A percentile compares a stretch with the other conserved stretches of the same genome.
Evolutionary conservation across 1,139 yeast species (phyloP).

Genomic region (Saccharomyces hybrid): DNA sequence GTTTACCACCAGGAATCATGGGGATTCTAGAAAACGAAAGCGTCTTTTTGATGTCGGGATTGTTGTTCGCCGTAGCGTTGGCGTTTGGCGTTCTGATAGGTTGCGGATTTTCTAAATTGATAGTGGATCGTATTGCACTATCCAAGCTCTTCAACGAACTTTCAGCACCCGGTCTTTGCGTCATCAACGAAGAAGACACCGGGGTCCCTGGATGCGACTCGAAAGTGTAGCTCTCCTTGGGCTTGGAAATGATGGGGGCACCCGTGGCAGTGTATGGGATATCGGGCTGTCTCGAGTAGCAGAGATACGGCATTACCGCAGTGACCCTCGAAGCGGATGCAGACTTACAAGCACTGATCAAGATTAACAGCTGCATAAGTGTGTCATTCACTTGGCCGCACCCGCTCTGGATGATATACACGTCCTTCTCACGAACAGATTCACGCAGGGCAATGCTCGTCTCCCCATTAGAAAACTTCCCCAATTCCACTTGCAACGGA

Average conservation of each 20-base stretch:
- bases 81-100: conserved; percentile 5
- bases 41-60: conserved; percentile 11
- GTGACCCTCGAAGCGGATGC: conserved; percentile 92
- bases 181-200: conserved; percentile 10
- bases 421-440: conserved; percentile 90
- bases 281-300: conserved; percentile 94
- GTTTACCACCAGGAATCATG: conserved; percentile 31
- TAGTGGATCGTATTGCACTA: conserved; percentile 17
- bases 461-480: conserved; percentile 76
- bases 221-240: conserved; percentile 43
- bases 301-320: conserved; percentile 90
- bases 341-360: conserved; percentile 90
- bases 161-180: conserved; percentile 23
- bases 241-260: conserved; percentile 47
- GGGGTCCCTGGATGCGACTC: conserved; percentile 66
- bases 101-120: conserved; percentile 7
- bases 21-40: conserved; percentile 30
- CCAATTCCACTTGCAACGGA: conserved; percentile 49
- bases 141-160: conserved; percentile 17
- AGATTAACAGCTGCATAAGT: conserved; percentile 78
- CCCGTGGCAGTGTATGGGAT: conserved; percentile 72
- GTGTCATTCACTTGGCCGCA: conserved; percentile 90
- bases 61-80: neutral
- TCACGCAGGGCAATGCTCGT: conserved; percentile 77
- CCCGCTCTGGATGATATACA: conserved; percentile 60